Base-by-base conservation (phyloP, 2,329 filamentous ascomycete species). In the Cladorrhinum sp. region DNA sequence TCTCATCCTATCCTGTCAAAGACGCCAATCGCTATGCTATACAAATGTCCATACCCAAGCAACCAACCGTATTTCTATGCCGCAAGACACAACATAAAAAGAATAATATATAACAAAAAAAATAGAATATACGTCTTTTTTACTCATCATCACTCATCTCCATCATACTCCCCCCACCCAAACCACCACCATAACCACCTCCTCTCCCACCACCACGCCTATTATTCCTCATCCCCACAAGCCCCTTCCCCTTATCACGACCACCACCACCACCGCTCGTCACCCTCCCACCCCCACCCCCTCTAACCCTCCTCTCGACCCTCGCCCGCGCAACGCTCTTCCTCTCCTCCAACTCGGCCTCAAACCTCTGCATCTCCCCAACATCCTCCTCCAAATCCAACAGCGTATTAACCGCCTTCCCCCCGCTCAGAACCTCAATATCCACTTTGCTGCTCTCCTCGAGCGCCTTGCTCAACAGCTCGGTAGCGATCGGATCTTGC, bases 401-500 rank as follows among this genome's bases (percentile, higher is more conserved):
- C 36, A 80, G 78, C 0, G 42, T 46, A 46, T 46, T 46, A 7
- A 46, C 42, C 5, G 80, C 81, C 30, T 76, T 76, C 3, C 79
- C 79, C 7, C 79, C 75, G 51, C 55, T 59, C 57, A 58, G 48
- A 18, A 20, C 58, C 4, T 28, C 66, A 62, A 60, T 52, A 52
- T 78, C 78, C 21, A 76, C 16, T 77, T 68, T 2, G 82, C 80
- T 42, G 86, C 83, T 28, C 73, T 89, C 85, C 26, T 85, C 83
- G 1, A 92, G 77, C 2, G 90, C 89, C 71, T 88, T 88, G 68
- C 85, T 87, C 30, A 95, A 77, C 55, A 95, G 76, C 71, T 95
- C 91, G 0, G 89, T 92, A 2, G 91, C 90, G 65, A 93, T 88
- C 4, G 89, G 86, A 70, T 95, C 91, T 74, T 95, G 91, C 0